phyloP scores from a whole-genome alignment of 208 protist genomes.

The Acanthamoeba triangularis region DNA sequence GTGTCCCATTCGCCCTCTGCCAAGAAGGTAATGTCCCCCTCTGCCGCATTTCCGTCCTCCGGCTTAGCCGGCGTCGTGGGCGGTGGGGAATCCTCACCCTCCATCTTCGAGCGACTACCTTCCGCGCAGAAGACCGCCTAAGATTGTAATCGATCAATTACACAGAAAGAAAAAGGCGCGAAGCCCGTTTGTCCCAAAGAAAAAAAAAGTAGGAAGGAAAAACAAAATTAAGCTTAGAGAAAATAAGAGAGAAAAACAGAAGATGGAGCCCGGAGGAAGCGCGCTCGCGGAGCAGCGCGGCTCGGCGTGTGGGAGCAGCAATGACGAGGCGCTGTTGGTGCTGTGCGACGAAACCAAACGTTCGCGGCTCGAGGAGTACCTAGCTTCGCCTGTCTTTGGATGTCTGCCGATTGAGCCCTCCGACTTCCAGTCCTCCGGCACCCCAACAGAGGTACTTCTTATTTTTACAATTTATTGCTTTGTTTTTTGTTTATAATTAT shows the following conservation, averaged over 20 bases:
- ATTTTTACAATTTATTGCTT: background rate
- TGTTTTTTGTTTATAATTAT: background rate
- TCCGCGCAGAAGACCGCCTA: too few relatives aligned
- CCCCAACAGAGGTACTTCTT: background rate
- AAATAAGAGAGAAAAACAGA: background rate
- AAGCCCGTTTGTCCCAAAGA: too few relatives aligned
- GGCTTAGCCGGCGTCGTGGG: too few relatives aligned
- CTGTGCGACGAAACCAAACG: conserved; percentile 1
- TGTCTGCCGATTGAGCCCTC: background rate
- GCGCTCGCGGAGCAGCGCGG: too few relatives aligned
- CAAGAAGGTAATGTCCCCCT: background rate
- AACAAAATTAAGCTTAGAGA: background rate
- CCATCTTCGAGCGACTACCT: too few relatives aligned
- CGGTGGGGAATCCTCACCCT: too few relatives aligned
- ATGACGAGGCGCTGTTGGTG: background rate
- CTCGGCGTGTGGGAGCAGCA: too few relatives aligned
- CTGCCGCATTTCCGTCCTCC: too few relatives aligned
- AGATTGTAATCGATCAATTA: too few relatives aligned
- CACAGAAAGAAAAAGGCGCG: too few relatives aligned
- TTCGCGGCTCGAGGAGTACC: conserved; percentile 2
- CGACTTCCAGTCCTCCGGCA: background rate
- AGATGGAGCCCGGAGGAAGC: too few relatives aligned
- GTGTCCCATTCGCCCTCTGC: conserved; percentile 19
- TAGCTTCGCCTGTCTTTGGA: background rate
- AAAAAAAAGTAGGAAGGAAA: background rate